Evolutionary conservation across 2,329 filamentous ascomycete species (phyloP).

Genomic region (Aureobasidium pullulans): DNA sequence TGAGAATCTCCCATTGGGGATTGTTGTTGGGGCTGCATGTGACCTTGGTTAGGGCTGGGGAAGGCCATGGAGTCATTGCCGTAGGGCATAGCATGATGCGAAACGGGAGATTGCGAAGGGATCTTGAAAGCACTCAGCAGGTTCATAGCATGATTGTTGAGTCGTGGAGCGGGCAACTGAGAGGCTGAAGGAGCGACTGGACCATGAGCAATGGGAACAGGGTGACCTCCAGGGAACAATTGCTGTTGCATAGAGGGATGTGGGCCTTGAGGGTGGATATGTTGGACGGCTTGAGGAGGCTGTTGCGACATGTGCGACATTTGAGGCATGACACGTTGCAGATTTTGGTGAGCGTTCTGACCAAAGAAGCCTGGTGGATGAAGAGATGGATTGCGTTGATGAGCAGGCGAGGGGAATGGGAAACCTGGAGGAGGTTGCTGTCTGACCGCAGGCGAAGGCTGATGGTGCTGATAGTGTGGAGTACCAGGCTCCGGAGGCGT

Average conservation of each 20-base stretch:
- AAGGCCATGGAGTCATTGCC: not conserved
- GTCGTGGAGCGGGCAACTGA: conserved; percentile 50
- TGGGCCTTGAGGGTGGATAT: conserved; percentile 11
- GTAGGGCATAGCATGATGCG: not conserved
- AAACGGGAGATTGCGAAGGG: not conserved
- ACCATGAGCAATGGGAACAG: conserved; percentile 26
- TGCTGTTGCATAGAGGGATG: conserved; percentile 18
- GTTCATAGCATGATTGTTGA: conserved; percentile 51
- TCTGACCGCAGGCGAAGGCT: conserved; percentile 37
- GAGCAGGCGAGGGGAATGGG: conserved; percentile 30
- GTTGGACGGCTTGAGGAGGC: not conserved
- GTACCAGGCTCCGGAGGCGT: conserved; percentile 48
- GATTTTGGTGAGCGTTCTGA: conserved; percentile 6
- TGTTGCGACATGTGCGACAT: conserved; percentile 11
- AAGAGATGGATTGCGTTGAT: conserved; percentile 30
- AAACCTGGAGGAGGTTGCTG: conserved; percentile 46
- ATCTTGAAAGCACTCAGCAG: conserved; percentile 52
- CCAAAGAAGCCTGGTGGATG: conserved; percentile 19
- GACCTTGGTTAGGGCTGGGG: conserved; percentile 15
- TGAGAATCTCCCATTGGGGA: not conserved
- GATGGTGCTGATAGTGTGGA: conserved; percentile 45
- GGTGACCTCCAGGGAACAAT: conserved; percentile 19
- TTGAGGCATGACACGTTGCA: conserved; percentile 8
- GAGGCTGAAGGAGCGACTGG: conserved; percentile 47
- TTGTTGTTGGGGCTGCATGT: not conserved